Conservation (phyloP, 2,329 filamentous ascomycete species). For the Raffaelea arxii region DNA sequence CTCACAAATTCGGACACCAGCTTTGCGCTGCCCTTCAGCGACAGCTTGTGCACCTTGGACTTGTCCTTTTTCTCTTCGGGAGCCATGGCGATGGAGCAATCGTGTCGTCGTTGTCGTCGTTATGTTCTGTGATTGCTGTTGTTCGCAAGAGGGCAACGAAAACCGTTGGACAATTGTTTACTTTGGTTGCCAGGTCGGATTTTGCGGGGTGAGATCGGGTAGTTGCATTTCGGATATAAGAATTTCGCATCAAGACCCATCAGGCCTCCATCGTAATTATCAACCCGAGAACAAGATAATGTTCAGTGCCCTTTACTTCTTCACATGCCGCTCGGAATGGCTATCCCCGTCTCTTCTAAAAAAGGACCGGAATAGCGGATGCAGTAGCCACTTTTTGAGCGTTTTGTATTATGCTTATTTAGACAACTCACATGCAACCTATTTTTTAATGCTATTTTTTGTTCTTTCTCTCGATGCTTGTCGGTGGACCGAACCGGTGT, state of each 20-base stretch:
- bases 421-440: too few species aligned
- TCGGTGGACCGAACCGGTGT: too few species aligned
- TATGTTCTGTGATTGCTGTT: constrained; percentile 4
- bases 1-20: constrained; percentile 91
- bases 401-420: too few species aligned
- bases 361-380: too few species aligned
- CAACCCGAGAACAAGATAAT: neutral
- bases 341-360: too few species aligned
- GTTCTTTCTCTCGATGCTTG: too few species aligned
- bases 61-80: constrained; percentile 46
- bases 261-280: too few species aligned
- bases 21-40: constrained; percentile 74
- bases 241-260: neutral
- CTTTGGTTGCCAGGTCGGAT: constrained; percentile 8
- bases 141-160: neutral
- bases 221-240: neutral
- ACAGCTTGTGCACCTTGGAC: constrained; percentile 90
- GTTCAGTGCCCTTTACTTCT: too few species aligned
- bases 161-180: constrained; percentile 10
- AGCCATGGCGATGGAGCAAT: constrained; percentile 6
- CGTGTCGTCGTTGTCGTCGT: neutral
- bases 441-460: too few species aligned
- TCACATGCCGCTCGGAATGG: too few species aligned
- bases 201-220: neutral
- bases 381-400: too few species aligned